Evolutionary conservation across 2,329 filamentous ascomycete genomes (phyloP).

Genomic region (Arthrobotrys conoides): DNA sequence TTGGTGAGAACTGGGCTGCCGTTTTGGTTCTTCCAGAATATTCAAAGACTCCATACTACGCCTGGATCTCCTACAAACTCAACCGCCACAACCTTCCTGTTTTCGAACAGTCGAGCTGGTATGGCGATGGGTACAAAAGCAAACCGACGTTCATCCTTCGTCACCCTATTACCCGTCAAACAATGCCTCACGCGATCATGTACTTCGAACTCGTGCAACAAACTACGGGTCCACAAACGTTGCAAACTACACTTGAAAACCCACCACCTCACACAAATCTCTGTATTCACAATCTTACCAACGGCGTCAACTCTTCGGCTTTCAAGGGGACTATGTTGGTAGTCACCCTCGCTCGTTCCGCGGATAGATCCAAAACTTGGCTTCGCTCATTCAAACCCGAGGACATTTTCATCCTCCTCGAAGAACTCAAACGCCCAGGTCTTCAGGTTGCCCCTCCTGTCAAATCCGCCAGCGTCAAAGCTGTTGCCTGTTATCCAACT

Average conservation of each 20-base stretch:
- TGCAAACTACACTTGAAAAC: background rate
- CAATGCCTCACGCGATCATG: constrained; percentile 20
- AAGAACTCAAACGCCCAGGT: constrained; percentile 9
- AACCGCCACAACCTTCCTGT: constrained; percentile 35
- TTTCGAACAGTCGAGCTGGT: constrained; percentile 38
- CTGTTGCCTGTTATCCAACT: constrained; percentile 25
- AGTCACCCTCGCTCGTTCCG: background rate
- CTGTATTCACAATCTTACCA: constrained; percentile 37
- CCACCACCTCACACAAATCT: constrained; percentile 14
- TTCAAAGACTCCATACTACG: constrained; percentile 35
- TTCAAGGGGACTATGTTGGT: constrained; percentile 18
- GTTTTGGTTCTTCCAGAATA: constrained; percentile 43
- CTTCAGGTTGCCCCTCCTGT: background rate
- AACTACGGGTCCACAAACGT: background rate
- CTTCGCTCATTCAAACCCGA: constrained; percentile 35
- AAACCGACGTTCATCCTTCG: constrained; percentile 18
- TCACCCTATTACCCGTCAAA: constrained; percentile 39
- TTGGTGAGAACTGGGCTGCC: background rate
- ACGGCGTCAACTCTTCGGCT: background rate
- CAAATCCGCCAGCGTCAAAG: constrained; percentile 1
- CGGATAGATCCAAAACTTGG: constrained; percentile 8
- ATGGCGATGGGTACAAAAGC: constrained; percentile 4
- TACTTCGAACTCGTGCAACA: background rate
- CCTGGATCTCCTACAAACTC: constrained; percentile 19
- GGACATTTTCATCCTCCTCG: constrained; percentile 27